Percentiles rank a stretch among this genome's conserved stretches.
phyloP scores from a whole-genome alignment of 2,329 filamentous ascomycete species.

The Cadophora malorum region DNA sequence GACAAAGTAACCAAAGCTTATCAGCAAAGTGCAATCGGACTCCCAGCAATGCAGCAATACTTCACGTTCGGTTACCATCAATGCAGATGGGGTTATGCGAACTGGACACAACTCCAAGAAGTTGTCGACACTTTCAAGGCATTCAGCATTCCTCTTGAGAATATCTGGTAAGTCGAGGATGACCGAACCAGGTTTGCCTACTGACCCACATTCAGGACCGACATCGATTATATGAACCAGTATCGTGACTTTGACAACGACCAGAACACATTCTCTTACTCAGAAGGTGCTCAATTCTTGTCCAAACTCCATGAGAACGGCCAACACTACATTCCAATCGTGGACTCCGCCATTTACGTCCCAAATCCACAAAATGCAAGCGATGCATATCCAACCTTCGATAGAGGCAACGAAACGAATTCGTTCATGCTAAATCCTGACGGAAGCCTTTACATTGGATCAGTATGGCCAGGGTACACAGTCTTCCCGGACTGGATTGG shows the following conservation, averaged over 20 bases:
- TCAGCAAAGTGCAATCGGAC: conserved; percentile 68
- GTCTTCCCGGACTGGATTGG: conserved; percentile 75
- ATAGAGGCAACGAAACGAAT: conserved; percentile 64
- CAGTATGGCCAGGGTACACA: conserved; percentile 77
- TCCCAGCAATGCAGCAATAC: conserved; percentile 82
- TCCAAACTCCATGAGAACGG: conserved; percentile 65
- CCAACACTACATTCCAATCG: conserved; percentile 70
- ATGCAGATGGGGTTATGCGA: conserved; percentile 82
- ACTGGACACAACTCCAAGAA: conserved; percentile 71
- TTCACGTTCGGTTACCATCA: conserved; percentile 84
- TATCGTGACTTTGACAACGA: conserved; percentile 69
- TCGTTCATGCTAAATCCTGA: conserved; percentile 63
- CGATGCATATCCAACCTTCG: conserved; percentile 68
- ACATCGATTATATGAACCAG: conserved; percentile 74
- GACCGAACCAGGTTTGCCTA: conserved; percentile 34
- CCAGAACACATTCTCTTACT: conserved; percentile 60
- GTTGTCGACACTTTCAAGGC: conserved; percentile 71
- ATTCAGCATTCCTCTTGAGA: conserved; percentile 72
- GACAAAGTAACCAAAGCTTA: conserved; percentile 74
- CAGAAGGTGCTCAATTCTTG: conserved; percentile 65
- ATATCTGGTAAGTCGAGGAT: conserved; percentile 62
- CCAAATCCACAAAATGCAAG: conserved; percentile 73
- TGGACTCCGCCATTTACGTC: conserved; percentile 74
- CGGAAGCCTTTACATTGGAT: conserved; percentile 61
- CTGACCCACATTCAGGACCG: conserved; percentile 54